Evolutionary conservation across 306 rosid genomes (phyloP).

Genomic region (Cucurbita argyrosperma): DNA sequence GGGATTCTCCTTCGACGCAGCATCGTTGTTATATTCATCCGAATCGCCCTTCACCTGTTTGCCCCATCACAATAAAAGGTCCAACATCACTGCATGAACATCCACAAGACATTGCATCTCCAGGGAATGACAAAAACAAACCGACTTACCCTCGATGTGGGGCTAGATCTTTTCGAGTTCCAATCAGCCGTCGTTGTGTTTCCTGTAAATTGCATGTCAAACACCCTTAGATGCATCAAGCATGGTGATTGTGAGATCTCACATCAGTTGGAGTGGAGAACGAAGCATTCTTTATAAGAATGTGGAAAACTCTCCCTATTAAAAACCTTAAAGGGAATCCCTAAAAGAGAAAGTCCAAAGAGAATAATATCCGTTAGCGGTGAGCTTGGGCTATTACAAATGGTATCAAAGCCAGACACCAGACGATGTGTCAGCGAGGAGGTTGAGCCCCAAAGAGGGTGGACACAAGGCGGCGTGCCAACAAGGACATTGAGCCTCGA

Average conservation of each 20-base stretch:
- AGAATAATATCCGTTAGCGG: too few species aligned
- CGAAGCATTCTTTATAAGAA: too few species aligned
- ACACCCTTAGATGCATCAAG: not conserved
- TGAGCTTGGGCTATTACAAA: too few species aligned
- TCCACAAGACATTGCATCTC: conserved; percentile 7
- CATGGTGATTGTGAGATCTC: not conserved
- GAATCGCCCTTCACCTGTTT: conserved; percentile 37
- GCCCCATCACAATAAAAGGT: conserved; percentile 14
- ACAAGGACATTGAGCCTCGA: too few species aligned
- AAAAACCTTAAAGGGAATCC: too few species aligned
- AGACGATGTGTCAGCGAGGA: too few species aligned
- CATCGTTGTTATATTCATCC: conserved; percentile 29
- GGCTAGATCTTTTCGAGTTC: conserved; percentile 25
- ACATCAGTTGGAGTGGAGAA: too few species aligned
- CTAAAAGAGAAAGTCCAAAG: too few species aligned
- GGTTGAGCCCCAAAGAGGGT: too few species aligned
- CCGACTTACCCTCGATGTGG: conserved; percentile 35
- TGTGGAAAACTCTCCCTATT: too few species aligned
- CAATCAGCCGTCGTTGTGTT: conserved; percentile 32
- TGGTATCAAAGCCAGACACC: too few species aligned
- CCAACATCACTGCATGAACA: conserved; percentile 7
- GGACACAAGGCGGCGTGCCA: too few species aligned
- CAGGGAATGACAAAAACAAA: not conserved
- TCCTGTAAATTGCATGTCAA: conserved; percentile 21
- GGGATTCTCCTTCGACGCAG: conserved; percentile 64